Base-by-base conservation (phyloP, 805 yeast species). In the Barnettozyma botsteinii region DNA sequence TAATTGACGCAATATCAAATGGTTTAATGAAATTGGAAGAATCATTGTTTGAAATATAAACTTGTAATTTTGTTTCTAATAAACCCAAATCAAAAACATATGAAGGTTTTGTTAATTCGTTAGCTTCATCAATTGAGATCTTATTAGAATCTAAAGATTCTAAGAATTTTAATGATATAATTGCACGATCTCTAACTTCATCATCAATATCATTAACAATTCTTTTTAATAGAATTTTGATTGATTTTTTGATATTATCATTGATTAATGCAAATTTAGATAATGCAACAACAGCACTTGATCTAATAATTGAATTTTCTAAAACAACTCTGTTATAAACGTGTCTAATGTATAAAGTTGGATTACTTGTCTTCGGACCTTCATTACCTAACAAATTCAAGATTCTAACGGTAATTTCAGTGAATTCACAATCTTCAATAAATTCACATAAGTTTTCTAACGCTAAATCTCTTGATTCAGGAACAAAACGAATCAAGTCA, bases 151-250 rank as follows among this genome's bases (percentile, higher is more conserved):
- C 65, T 14, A 50, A 31, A 15, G 46, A 42, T 24, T 66, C 66
- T 46, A 85, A 73, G 46, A 88, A 76, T 48, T 77, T 73, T 56
- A 91, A 72, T 2, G 95, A 81, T 51, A 91, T 69, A 3, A 95
- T 84, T 9, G 98, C 97, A 61, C 98, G 81, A 61, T 91, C 98
- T 70, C 98, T 86, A 25, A 93, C 98, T 65, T 91, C 98, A 64
- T 91, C 98, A 61, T 91, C 96, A 33, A 72, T 75, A 62, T 91
- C 98, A 49, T 76, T 84, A 49, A 88, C 74, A 51, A 95, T 87
- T 66, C 97, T 80, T 45, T 73, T 72, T 51, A 93, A 73, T 52
- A 93, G 72, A 45, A 84, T 82, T 51, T 73, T 72, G 52, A 91
- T 84, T 40, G 88, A 82, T 47, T 73, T 70, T 40, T 75, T 67